These are phyloP conservation scores for Mortierella alpina DNA, from an alignment of 192 early-diverging fungal genomes.

Conservation along the genomic window DNA sequence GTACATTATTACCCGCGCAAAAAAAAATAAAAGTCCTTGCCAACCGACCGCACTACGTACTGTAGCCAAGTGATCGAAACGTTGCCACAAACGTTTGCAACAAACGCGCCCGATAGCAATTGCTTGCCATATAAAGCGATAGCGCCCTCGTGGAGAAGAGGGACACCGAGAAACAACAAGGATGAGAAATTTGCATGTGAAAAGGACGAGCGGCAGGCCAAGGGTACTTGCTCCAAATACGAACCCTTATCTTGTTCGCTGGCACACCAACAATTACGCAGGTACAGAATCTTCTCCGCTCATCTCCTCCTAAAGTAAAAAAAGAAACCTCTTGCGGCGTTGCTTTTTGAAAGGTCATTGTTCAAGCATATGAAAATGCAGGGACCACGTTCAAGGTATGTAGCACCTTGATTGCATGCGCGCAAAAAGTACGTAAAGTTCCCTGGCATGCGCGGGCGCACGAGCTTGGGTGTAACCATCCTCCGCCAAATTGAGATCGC, in stretches of 20 bases:
- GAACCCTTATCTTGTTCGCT: too few species aligned
- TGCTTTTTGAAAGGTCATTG: not conserved
- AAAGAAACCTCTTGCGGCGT: not conserved
- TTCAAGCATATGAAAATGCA: slow-evolving; percentile 15
- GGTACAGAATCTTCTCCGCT: not conserved
- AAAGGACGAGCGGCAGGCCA: not conserved
- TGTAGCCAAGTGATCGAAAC: too few species aligned
- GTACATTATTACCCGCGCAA: too few species aligned
- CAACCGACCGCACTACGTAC: too few species aligned
- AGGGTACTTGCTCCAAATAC: too few species aligned
- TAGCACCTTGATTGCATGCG: not conserved
- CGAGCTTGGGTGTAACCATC: too few species aligned
- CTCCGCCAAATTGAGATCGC: too few species aligned
- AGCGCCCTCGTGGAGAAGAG: not conserved
- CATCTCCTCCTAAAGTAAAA: not conserved
- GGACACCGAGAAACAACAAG: slow-evolving; percentile 1
- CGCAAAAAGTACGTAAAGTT: not conserved
- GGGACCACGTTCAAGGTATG: slow-evolving; percentile 17
- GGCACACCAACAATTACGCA: too few species aligned
- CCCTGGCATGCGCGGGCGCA: not conserved
- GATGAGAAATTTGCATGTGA: slow-evolving; percentile 36
- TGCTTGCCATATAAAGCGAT: slow-evolving; percentile 25
- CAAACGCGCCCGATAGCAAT: not conserved
- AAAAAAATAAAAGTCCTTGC: too few species aligned
- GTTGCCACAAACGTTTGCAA: too few species aligned